These are phyloP conservation scores for Arxiozyma telluris DNA, from an alignment of 1,139 yeast species.

Conservation along the genomic window DNA sequence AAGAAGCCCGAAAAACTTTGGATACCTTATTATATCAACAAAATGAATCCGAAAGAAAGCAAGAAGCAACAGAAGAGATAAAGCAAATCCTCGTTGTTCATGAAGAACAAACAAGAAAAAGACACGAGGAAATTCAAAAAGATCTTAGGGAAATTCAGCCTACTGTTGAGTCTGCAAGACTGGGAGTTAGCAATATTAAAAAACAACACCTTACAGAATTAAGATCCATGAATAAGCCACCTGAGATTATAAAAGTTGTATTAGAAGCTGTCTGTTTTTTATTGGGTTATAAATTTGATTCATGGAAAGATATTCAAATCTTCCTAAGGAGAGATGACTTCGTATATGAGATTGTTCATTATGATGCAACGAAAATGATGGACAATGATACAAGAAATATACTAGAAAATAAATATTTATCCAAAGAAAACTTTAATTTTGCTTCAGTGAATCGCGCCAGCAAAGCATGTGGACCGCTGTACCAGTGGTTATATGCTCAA, in stretches of 20 bases:
- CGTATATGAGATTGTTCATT: conserved; percentile 71
- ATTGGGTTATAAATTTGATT: conserved; percentile 57
- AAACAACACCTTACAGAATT: conserved; percentile 88
- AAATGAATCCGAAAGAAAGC: conserved; percentile 85
- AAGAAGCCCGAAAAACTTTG: conserved; percentile 63
- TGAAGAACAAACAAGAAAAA: conserved; percentile 49
- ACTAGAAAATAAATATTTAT: conserved; percentile 54
- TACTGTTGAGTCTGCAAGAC: conserved; percentile 71
- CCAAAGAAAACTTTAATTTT: conserved; percentile 56
- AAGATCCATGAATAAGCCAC: conserved; percentile 86
- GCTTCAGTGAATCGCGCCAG: conserved; percentile 82
- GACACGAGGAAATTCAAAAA: conserved; percentile 47
- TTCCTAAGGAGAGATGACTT: conserved; percentile 80
- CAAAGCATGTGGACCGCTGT: conserved; percentile 89
- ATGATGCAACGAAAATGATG: conserved; percentile 55
- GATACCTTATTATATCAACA: conserved; percentile 78
- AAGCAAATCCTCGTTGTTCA: conserved; percentile 63
- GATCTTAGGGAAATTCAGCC: conserved; percentile 78
- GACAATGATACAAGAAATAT: conserved; percentile 42
- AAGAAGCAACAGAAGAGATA: conserved; percentile 74
- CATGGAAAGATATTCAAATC: conserved; percentile 83
- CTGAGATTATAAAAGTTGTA: conserved; percentile 75
- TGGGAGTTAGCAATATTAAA: conserved; percentile 83
- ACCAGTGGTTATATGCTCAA: conserved; percentile 89
- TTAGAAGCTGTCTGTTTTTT: conserved; percentile 82